phyloP scores from a whole-genome alignment of 1,139 yeast species.

The Lodderomyces orthopsilosis region DNA sequence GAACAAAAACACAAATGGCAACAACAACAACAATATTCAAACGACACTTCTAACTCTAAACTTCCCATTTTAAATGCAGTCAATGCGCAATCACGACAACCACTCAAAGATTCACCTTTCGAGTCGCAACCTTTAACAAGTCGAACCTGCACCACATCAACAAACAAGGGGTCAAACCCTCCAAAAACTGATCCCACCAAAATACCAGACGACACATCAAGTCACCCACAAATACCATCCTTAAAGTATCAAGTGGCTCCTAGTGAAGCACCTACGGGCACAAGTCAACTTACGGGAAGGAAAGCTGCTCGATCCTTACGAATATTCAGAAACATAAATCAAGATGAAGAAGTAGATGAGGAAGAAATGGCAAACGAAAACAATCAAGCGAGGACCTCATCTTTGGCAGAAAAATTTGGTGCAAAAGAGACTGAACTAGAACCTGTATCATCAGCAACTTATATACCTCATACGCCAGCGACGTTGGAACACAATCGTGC shows the following conservation, averaged over 20 bases:
- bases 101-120: not conserved
- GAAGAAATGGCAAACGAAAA: constrained; percentile 4
- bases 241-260: not conserved
- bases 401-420: constrained; percentile 4
- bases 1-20: not conserved
- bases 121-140: not conserved
- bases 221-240: not conserved
- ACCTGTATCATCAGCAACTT: constrained; percentile 34
- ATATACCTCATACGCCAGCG: constrained; percentile 32
- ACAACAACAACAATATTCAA: not conserved
- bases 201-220: not conserved
- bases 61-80: not conserved
- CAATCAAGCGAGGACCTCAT: constrained; percentile 1
- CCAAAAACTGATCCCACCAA: not conserved
- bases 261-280: not conserved
- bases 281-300: constrained; percentile 22
- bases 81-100: not conserved
- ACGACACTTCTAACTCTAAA: not conserved
- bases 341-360: constrained; percentile 3
- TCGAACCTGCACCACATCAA: no score
- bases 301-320: constrained; percentile 41
- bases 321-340: constrained; percentile 23
- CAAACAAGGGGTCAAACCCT: no score
- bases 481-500: constrained; percentile 2
- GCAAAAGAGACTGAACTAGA: constrained; percentile 15